These are phyloP conservation scores for Pythium sp. DNA, from an alignment of 352 stramenopile species.

Conservation along the genomic window DNA sequence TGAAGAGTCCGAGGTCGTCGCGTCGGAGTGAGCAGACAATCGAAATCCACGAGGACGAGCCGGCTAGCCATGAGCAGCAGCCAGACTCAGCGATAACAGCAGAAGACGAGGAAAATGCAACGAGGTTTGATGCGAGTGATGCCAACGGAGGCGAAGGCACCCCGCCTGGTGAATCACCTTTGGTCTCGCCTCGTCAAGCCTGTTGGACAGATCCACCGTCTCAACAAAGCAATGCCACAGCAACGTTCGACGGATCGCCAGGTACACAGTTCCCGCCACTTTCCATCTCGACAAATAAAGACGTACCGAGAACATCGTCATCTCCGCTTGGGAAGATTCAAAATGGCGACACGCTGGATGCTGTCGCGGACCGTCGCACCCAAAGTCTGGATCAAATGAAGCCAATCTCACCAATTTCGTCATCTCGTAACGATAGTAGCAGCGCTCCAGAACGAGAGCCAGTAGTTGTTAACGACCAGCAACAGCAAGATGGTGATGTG, in stretches of 20 bases:
- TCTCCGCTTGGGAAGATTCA: not conserved
- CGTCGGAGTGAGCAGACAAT: conserved; percentile 1
- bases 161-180: not conserved
- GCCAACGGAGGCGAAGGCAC: not conserved
- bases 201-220: conserved; percentile 12
- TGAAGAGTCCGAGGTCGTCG: not conserved
- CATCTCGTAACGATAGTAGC: no score
- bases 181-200: conserved; percentile 8
- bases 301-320: not conserved
- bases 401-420: not conserved
- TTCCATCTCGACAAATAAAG: not conserved
- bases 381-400: conserved; percentile 1
- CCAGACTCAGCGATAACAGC: not conserved
- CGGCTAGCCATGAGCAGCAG: not conserved
- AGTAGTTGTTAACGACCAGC: no score
- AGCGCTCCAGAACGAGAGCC: not conserved
- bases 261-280: not conserved
- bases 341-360: not conserved
- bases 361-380: not conserved
- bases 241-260: not conserved
- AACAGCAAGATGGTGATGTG: not conserved
- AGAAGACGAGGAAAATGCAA: not conserved
- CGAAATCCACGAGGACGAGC: conserved; percentile 12
- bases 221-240: not conserved
- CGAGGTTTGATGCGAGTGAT: not conserved